Conservation (phyloP, 306 rosid genomes). For the Lathyrus aphaca region DNA sequence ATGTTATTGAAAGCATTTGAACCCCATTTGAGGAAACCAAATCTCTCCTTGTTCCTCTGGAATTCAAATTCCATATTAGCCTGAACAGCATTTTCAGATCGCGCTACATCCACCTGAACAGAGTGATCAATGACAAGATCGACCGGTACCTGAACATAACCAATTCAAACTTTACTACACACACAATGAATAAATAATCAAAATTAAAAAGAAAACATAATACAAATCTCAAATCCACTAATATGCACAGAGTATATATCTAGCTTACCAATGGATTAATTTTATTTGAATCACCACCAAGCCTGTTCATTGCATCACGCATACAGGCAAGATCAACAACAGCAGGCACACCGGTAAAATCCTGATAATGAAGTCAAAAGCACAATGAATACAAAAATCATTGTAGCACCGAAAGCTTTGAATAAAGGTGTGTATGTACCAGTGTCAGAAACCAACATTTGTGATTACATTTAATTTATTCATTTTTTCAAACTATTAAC, state of each 20-base stretch:
- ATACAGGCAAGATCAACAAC: slow-evolving; percentile 98
- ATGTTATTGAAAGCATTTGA: slow-evolving; percentile 86
- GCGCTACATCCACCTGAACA: slow-evolving; percentile 95
- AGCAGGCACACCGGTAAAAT: slow-evolving; percentile 97
- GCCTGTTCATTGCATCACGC: slow-evolving; percentile 97
- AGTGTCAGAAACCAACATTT: no score
- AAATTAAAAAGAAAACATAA: background rate
- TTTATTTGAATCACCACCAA: slow-evolving; percentile 89
- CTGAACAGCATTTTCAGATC: slow-evolving; percentile 93
- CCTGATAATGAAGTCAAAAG: slow-evolving; percentile 55
- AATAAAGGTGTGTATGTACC: no score
- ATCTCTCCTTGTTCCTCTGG: slow-evolving; percentile 80
- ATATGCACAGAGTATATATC: background rate
- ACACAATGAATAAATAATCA: background rate
- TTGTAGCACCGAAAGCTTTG: no score
- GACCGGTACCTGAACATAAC: slow-evolving; percentile 75
- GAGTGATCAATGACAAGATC: slow-evolving; percentile 99
- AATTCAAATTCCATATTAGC: slow-evolving; percentile 90
- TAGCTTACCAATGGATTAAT: slow-evolving; percentile 90
- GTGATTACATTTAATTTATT: no score
- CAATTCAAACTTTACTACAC: slow-evolving; percentile 31
- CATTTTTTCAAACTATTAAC: no score
- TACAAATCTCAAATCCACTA: slow-evolving; percentile 14
- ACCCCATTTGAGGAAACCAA: slow-evolving; percentile 98
- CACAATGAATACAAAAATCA: slow-evolving; percentile 26